Evolutionary conservation across 345 rosid species (phyloP).

Genomic region (Lepidium sativum): DNA sequence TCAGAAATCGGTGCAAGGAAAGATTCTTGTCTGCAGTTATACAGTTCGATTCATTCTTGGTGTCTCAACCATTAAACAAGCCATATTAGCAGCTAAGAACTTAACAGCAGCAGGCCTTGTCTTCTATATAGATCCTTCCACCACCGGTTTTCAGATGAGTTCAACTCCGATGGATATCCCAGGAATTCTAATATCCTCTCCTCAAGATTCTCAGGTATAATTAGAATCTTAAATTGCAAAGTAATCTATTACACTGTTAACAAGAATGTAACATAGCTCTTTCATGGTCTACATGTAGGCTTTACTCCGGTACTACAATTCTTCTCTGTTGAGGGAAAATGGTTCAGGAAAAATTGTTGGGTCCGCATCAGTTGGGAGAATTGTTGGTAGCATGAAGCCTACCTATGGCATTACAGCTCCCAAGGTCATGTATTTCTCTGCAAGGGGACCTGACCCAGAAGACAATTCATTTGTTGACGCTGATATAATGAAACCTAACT

Average conservation of each 20-base stretch:
- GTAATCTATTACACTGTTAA: not conserved
- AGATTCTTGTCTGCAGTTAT: constrained; percentile 82
- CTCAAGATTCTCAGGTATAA: constrained; percentile 79
- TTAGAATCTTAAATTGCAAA: not conserved
- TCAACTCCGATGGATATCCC: constrained; percentile 81
- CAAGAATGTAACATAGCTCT: not conserved
- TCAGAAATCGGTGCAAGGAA: constrained; percentile 56
- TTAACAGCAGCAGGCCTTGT: constrained; percentile 85
- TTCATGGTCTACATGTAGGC: constrained; percentile 36
- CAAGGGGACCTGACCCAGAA: constrained; percentile 98
- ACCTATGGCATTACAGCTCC: constrained; percentile 67
- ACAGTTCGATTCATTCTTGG: constrained; percentile 89
- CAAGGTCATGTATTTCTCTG: constrained; percentile 80
- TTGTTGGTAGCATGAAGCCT: constrained; percentile 77
- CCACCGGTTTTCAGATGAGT: constrained; percentile 81
- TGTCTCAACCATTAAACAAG: constrained; percentile 71
- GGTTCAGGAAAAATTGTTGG: constrained; percentile 38
- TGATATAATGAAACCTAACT: constrained; percentile 82
- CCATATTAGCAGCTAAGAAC: constrained; percentile 65
- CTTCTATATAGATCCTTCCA: constrained; percentile 83
- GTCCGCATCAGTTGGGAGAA: constrained; percentile 63
- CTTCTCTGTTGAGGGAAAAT: constrained; percentile 59
- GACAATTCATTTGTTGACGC: constrained; percentile 58
- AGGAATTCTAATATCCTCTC: constrained; percentile 74
- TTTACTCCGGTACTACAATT: constrained; percentile 74